Percentiles rank a stretch among this genome's conserved stretches.
Conservation (phyloP, 1,284 basidiomycete genomes). For the Rhodotorula sp. region DNA sequence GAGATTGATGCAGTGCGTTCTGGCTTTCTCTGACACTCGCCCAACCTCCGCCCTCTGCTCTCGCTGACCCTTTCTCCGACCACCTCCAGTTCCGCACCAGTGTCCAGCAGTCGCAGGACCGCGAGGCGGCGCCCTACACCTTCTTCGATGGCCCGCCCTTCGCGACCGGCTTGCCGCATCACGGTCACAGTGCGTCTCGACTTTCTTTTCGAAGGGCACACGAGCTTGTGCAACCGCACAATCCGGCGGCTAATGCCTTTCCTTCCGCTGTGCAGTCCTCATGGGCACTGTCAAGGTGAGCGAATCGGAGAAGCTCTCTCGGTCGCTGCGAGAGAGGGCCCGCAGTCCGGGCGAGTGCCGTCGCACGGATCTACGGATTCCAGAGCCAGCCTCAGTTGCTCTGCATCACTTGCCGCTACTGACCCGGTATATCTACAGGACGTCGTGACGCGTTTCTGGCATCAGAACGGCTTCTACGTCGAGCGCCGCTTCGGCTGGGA, state of each 20-base stretch:
- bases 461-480: conserved; percentile 91
- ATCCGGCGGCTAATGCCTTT: too few relatives aligned
- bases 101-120: conserved; percentile 76
- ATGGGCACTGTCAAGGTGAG: conserved; percentile 84
- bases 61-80: too few relatives aligned
- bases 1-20: conserved; percentile 79
- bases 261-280: conserved; percentile 38
- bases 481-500: conserved; percentile 98
- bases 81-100: conserved; percentile 73
- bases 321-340: too few relatives aligned
- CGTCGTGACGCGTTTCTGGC: conserved; percentile 58
- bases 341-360: too few relatives aligned
- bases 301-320: not conserved
- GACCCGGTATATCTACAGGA: conserved; percentile 15
- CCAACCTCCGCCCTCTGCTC: not conserved
- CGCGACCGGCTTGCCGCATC: conserved; percentile 95
- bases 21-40: not conserved
- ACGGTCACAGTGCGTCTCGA: conserved; percentile 55
- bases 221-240: too few relatives aligned
- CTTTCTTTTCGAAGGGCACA: too few relatives aligned
- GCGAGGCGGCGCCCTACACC: conserved; percentile 78
- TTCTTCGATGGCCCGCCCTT: conserved; percentile 86
- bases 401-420: not conserved
- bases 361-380: too few relatives aligned
- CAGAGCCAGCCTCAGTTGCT: too few relatives aligned